These are phyloP conservation scores for Rhodamnia argentea DNA, from an alignment of 345 rosid genomes.

Conservation along the genomic window DNA sequence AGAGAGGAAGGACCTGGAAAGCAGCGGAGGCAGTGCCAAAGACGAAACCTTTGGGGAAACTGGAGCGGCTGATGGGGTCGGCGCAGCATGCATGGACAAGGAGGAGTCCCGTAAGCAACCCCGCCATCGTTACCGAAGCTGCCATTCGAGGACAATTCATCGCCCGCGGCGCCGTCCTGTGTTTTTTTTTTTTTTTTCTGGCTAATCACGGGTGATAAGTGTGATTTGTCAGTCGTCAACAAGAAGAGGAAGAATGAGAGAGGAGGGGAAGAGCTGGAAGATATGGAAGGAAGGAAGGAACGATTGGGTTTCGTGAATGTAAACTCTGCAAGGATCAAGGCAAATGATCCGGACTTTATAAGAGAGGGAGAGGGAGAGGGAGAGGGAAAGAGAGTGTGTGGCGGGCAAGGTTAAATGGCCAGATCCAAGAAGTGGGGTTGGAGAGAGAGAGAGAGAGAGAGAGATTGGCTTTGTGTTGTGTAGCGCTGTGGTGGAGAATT, in stretches of 20 bases:
- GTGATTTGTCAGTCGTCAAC: neutral
- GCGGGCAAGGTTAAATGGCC: neutral
- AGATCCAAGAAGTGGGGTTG: neutral
- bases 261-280: neutral
- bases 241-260: neutral
- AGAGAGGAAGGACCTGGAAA: slow-evolving; percentile 35
- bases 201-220: neutral
- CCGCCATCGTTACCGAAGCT: neutral
- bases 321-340: neutral
- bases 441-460: neutral
- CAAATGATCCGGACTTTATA: neutral
- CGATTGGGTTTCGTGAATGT: neutral
- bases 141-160: neutral
- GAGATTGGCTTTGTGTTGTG: neutral
- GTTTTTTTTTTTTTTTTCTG: neutral
- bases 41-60: slow-evolving; percentile 49
- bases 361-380: neutral
- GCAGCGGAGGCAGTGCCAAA: slow-evolving; percentile 78
- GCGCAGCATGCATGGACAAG: slow-evolving; percentile 8
- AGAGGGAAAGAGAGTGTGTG: neutral
- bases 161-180: neutral
- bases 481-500: neutral
- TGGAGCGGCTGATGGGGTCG: slow-evolving; percentile 17
- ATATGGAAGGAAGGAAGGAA: neutral
- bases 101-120: neutral